Evolutionary conservation across 257 asterid species (phyloP), one percentile per base, ranked within the genome.

Genomic region (Nicotiana sylvestris): DNA sequence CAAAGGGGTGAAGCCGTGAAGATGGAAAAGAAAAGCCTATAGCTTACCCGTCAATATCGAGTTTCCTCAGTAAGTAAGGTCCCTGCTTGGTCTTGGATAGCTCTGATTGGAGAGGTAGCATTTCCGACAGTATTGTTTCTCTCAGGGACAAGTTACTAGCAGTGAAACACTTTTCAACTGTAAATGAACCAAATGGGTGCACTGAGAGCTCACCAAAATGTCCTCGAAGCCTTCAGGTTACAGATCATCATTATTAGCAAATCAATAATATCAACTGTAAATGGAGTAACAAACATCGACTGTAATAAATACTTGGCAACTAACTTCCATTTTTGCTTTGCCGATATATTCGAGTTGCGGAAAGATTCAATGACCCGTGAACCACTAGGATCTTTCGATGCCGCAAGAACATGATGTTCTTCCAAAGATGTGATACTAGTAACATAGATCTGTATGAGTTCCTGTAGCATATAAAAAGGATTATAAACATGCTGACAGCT

Each of bases 361-460:
- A 96, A 96, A 78, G 97, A 96, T 89, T 96, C 99, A 67, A 96
- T 84, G 84, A 93, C 98, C 74, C 98, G 96, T 79, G 95, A 88
- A 80, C 99, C 98, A 83, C 94, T 85, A 30, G 97, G 89, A 83
- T 93, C 93, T 88, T 93, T 93, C 60, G 92, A 86, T 78, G 93
- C 92, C 89, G 87, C 87, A 81, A 94, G 92, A 84, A 91, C 89
- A 66, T 90, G 92, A 72, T 82, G 84, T n/a, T 82, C 94, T 84
- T 96, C 97, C 81, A 94, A 88, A 64, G 98, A 92, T 33, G 87
- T 89, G 85, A 96, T 91, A 89, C 98, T 90, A 74, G 88, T 80
- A 82, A 92, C 83, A 83, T 85, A 96, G 46, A 91, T 81, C 81
- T 93, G 92, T 82, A 91, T 89, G 84, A 67, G 89, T 81, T 91